Conservation (phyloP, 2,329 filamentous ascomycete genomes). For the Amauroascus niger region DNA sequence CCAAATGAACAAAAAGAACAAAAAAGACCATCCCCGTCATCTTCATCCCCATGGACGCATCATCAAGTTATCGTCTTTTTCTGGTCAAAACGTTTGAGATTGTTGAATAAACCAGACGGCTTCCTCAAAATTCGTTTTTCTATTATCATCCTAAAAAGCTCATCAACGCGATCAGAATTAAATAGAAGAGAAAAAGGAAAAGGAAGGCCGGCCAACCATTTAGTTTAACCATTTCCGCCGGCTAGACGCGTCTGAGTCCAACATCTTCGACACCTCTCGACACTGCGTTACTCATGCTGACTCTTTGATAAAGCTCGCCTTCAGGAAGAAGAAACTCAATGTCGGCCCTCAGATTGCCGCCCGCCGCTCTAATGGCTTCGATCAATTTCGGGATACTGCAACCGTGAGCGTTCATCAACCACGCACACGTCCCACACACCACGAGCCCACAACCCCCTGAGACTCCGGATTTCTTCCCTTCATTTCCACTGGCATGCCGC, state of each 20-base stretch:
- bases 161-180: too few relatives aligned
- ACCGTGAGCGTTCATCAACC: conserved; percentile 14
- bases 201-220: too few relatives aligned
- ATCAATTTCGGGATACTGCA: conserved; percentile 21
- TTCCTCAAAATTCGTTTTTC: too few relatives aligned
- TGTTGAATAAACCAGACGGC: too few relatives aligned
- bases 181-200: too few relatives aligned
- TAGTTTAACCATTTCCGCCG: neutral
- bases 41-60: too few relatives aligned
- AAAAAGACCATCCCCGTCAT: neutral
- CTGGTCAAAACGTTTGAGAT: too few relatives aligned
- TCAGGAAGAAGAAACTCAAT: conserved; percentile 21
- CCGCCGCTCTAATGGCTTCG: conserved; percentile 10
- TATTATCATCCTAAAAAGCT: too few relatives aligned
- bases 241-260: neutral
- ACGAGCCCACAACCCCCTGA: conserved; percentile 24
- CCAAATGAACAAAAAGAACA: too few relatives aligned
- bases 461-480: neutral
- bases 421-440: conserved; percentile 24
- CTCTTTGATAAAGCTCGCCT: conserved; percentile 18
- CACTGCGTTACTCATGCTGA: neutral
- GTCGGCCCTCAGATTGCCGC: conserved; percentile 22
- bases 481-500: neutral
- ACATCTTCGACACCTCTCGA: neutral
- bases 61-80: too few relatives aligned